Base-by-base conservation (phyloP, 2,329 filamentous ascomycete species). In the Aspergillus fructus region DNA sequence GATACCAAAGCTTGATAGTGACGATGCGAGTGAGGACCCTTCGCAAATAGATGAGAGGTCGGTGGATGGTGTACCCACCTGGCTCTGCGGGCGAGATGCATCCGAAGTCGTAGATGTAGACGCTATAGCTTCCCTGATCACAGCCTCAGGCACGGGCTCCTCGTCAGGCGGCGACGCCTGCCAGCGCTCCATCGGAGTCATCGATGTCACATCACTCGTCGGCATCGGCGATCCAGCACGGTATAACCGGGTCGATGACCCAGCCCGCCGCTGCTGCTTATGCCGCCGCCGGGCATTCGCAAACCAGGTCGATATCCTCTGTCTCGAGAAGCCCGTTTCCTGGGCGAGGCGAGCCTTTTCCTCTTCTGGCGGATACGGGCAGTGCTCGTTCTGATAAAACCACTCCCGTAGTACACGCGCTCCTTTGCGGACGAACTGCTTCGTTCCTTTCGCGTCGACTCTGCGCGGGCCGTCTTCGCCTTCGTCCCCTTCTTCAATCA, bases 221-320 rank as follows among this genome's bases (percentile, higher is more conserved):
- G 78, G 74, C 71, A 81, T 76, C 1, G 78, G 79, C 3, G 79
- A 81, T 2, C 77, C 78, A 0, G 72, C 69, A 9, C 68, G 69
- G 60, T 72, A 73, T 24, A 71, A 60, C 19, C 68, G 69, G 4
- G 66, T 66, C 19, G 68, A 39, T 39, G 47, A 71, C 65, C 53
- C 56, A 3, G 55, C 49, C 27, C 69, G 65, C 0, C 62, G 50
- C 37, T 65, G 69, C 39, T 78, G 66, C 7, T 78, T 75, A 42
- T 81, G 76, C 1, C 80, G 78, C 7, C 81, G 75, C 19, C 80
- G 72, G 1, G 79, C 79, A 60, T 83, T 83, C 21, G 79, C 75
- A 61, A 83, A 82, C 79, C 80, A 83, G 51, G 79, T 80, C 21
- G 76, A 68, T 3, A 82, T 74, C 34, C 80, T 77, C 2, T 72